Conservation (phyloP, 208 protist genomes). For the Phytomonas serpens region DNA sequence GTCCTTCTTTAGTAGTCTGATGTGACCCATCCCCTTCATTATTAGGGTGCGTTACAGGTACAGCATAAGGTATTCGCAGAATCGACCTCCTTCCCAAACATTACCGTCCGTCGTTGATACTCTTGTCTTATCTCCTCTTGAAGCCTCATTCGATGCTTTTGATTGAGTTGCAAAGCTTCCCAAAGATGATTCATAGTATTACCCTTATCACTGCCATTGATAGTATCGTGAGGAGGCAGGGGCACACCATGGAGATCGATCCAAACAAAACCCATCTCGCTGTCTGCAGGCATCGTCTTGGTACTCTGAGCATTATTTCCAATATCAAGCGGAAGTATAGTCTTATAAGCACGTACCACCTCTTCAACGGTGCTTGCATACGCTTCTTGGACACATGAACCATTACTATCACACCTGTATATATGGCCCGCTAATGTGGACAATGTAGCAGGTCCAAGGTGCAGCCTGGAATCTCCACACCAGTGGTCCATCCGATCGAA, state of each 20-base stretch:
- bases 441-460: background rate
- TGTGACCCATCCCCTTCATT: background rate
- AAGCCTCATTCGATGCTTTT: slow-evolving; percentile 2
- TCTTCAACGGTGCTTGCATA: background rate
- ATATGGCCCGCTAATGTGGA: background rate
- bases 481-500: background rate
- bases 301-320: slow-evolving; percentile 13
- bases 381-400: background rate
- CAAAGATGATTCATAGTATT: slow-evolving; percentile 1
- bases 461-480: background rate
- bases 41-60: background rate
- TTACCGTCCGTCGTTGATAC: background rate
- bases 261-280: slow-evolving; percentile 17
- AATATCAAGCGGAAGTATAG: slow-evolving; percentile 8
- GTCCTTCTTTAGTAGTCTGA: background rate
- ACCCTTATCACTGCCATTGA: slow-evolving; percentile 1
- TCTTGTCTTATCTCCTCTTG: background rate
- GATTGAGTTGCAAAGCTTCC: background rate
- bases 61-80: background rate
- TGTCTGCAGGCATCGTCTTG: slow-evolving; percentile 10
- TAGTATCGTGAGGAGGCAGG: slow-evolving; percentile 6
- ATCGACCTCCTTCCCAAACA: background rate
- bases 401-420: background rate
- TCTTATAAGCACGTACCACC: background rate
- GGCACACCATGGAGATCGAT: slow-evolving; percentile 29